A percentile compares a stretch with the other conserved stretches of the same genome.
Conservation (phyloP, 176 grass and related monocot genomes). For the Oryza glaberrima region DNA sequence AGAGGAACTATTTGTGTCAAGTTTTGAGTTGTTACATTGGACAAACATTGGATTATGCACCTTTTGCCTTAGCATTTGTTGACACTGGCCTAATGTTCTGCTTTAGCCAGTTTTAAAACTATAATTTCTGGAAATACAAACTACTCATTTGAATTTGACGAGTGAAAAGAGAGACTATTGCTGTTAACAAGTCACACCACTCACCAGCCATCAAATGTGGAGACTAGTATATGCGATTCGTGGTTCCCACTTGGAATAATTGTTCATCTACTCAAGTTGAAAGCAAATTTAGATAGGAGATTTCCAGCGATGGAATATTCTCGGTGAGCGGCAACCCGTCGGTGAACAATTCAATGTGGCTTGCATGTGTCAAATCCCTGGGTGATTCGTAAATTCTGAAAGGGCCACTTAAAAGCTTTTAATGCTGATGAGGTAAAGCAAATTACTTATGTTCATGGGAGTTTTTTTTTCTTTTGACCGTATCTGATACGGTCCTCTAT, state of each 20-base stretch:
- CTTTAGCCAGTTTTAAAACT: background rate
- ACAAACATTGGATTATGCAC: constrained; percentile 6
- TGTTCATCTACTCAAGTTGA: background rate
- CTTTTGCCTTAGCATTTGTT: background rate
- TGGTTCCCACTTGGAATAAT: background rate
- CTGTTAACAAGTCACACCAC: too few relatives aligned
- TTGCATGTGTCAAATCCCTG: too few relatives aligned
- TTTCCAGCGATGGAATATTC: background rate
- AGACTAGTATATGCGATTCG: background rate
- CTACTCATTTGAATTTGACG: background rate
- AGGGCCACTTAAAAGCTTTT: background rate
- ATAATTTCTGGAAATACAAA: background rate
- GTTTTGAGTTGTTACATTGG: constrained; percentile 28
- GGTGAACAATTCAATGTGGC: background rate
- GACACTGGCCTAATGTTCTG: background rate
- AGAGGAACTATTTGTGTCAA: constrained; percentile 13
- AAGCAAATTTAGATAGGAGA: background rate
- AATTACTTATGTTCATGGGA: background rate
- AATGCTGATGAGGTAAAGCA: background rate
- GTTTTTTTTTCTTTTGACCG: background rate
- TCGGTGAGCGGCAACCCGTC: background rate
- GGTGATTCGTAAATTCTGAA: background rate
- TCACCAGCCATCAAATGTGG: background rate
- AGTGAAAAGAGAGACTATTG: too few relatives aligned
- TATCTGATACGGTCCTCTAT: background rate